These are phyloP conservation scores for Phtheirospermum japonicum DNA, from an alignment of 257 asterid species.

Conservation along the genomic window DNA sequence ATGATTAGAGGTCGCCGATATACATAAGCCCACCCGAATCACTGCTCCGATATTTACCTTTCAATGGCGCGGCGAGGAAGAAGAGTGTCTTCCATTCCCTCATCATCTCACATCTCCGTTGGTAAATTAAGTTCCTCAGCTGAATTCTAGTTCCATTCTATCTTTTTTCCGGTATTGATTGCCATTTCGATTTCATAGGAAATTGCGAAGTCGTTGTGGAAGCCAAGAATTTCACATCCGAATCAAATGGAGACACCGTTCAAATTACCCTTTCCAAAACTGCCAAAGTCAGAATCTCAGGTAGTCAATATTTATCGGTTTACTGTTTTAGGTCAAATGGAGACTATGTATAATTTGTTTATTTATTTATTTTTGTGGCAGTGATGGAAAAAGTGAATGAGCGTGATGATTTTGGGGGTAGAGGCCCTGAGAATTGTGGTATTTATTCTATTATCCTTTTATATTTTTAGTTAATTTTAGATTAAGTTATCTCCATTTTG, in stretches of 20 bases:
- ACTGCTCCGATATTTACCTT: conserved; percentile 1
- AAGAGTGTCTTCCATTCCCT: conserved; percentile 34
- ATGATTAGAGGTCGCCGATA: not conserved
- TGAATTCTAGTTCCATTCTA: not conserved
- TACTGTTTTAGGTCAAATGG: too few species aligned
- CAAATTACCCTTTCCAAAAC: conserved; percentile 50
- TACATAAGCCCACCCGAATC: not conserved
- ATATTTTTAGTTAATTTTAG: not conserved
- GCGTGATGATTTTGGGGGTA: conserved; percentile 18
- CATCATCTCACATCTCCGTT: conserved; percentile 49
- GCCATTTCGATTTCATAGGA: conserved; percentile 36
- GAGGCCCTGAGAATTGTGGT: conserved; percentile 43
- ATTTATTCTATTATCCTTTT: conserved; percentile 4
- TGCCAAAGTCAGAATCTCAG: conserved; percentile 50
- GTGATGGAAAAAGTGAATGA: conserved; percentile 46
- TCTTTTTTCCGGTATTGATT: not conserved
- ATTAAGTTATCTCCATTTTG: not conserved
- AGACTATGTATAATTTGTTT: not conserved
- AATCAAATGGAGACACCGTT: conserved; percentile 39
- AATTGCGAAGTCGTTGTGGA: conserved; percentile 66
- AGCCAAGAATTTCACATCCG: conserved; percentile 49
- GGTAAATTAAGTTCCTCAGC: conserved; percentile 37
- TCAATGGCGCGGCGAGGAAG: conserved; percentile 54
- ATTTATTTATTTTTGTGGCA: conserved; percentile 25
- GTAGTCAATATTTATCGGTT: conserved; percentile 20